phyloP scores from a whole-genome alignment of 2,329 filamentous ascomycete species.

The Simplicillium sp. region DNA sequence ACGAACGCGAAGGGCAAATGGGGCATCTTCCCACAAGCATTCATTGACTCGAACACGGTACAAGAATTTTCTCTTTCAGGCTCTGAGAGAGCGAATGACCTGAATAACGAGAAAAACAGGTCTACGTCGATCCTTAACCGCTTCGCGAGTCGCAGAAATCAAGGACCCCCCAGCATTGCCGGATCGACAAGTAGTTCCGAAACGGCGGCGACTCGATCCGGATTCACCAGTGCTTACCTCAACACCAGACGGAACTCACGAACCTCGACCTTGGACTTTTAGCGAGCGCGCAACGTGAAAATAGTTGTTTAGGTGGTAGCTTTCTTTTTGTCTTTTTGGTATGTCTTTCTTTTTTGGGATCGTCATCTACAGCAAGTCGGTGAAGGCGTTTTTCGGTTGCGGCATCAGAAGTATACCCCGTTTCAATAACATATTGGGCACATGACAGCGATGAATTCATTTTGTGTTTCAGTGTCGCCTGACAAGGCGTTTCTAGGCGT shows the following conservation, averaged over 20 bases:
- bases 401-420: too few relatives aligned
- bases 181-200: conserved; percentile 22
- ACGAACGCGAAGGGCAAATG: conserved; percentile 41
- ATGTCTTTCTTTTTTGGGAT: background rate
- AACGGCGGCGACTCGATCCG: conserved; percentile 9
- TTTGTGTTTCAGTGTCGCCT: background rate
- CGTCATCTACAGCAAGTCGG: too few relatives aligned
- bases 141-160: conserved; percentile 17
- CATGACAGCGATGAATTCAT: background rate
- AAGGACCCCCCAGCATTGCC: conserved; percentile 20
- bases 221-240: too few relatives aligned
- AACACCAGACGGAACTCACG: too few relatives aligned
- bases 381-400: too few relatives aligned
- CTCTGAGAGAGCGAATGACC: conserved; percentile 18
- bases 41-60: conserved; percentile 36
- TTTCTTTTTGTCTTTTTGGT: conserved; percentile 1
- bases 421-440: too few relatives aligned
- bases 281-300: too few relatives aligned
- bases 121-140: conserved; percentile 22
- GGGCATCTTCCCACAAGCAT: conserved; percentile 42
- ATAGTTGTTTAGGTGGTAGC: too few relatives aligned
- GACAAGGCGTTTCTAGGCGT: conserved; percentile 1
- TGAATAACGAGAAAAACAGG: conserved; percentile 24
- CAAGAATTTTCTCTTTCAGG: conserved; percentile 20
- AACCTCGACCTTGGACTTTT: too few relatives aligned